Evolutionary conservation across 495 filamentous ascomycete species (phyloP).

Genomic region (Hypoxylon lienhwacheense): DNA sequence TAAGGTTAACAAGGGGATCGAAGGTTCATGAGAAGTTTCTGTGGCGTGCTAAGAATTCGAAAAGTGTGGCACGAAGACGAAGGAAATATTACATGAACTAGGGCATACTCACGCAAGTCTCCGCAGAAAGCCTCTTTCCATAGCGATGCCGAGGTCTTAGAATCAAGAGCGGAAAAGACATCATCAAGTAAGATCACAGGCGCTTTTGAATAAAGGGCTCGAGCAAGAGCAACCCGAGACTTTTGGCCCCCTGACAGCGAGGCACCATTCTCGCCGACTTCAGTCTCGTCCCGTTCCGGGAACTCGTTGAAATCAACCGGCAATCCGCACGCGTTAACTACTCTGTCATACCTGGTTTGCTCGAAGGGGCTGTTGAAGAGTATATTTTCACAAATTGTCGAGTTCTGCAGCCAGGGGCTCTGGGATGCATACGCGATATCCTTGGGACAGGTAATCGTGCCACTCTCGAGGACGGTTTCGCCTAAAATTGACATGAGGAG

Average conservation of each 20-base stretch:
- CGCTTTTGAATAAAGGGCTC: slow-evolving; percentile 68
- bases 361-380: slow-evolving; percentile 56
- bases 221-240: slow-evolving; percentile 67
- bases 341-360: slow-evolving; percentile 54
- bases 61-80: no score
- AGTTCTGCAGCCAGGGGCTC: slow-evolving; percentile 59
- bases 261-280: slow-evolving; percentile 68
- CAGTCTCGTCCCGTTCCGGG: slow-evolving; percentile 55
- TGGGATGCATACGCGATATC: slow-evolving; percentile 59
- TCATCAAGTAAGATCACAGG: slow-evolving; percentile 68
- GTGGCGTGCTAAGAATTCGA: neutral
- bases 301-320: slow-evolving; percentile 59
- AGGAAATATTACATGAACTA: slow-evolving; percentile 22
- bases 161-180: slow-evolving; percentile 65
- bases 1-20: neutral
- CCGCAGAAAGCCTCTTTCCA: slow-evolving; percentile 57
- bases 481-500: slow-evolving; percentile 64
- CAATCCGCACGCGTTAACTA: slow-evolving; percentile 66
- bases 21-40: neutral
- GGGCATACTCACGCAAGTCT: slow-evolving; percentile 43
- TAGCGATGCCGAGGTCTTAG: slow-evolving; percentile 52
- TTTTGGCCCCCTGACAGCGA: slow-evolving; percentile 72
- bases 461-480: slow-evolving; percentile 53
- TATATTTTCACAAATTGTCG: slow-evolving; percentile 60
- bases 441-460: slow-evolving; percentile 51